Evolutionary conservation across 2,329 filamentous ascomycete species (phyloP).

Genomic region (Ciborinia camelliae): DNA sequence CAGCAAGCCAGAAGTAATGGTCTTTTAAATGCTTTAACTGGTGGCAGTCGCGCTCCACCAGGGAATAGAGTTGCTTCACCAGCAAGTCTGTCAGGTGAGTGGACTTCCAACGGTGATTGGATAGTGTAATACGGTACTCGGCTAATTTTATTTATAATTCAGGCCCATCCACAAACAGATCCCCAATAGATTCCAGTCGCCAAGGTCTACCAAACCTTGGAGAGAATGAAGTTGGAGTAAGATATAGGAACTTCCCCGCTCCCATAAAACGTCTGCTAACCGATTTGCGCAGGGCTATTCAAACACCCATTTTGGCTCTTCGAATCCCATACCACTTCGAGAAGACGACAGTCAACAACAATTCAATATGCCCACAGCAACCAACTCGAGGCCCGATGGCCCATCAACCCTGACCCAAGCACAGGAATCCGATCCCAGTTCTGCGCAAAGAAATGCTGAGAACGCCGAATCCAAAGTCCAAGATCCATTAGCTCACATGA

Average conservation of each 20-base stretch:
- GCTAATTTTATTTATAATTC: constrained; percentile 15
- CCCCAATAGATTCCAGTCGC: constrained; percentile 30
- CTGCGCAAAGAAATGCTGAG: constrained; percentile 30
- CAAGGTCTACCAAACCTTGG: constrained; percentile 25
- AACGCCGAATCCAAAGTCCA: constrained; percentile 42
- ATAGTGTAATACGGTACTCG: neutral
- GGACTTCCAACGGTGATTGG: neutral
- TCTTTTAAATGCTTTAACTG: constrained; percentile 61
- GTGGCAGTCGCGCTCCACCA: constrained; percentile 51
- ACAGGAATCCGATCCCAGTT: constrained; percentile 26
- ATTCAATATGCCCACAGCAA: constrained; percentile 24
- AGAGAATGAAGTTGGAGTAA: constrained; percentile 32
- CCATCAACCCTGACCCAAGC: constrained; percentile 22
- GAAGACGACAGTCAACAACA: constrained; percentile 29
- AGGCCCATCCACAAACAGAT: constrained; percentile 33
- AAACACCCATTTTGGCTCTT: constrained; percentile 29
- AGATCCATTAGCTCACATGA: constrained; percentile 60
- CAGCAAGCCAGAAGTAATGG: constrained; percentile 55
- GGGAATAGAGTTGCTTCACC: constrained; percentile 34
- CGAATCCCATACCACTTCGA: constrained; percentile 23
- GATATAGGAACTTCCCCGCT: constrained; percentile 15
- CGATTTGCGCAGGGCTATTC: constrained; percentile 27
- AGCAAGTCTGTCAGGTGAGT: constrained; percentile 32
- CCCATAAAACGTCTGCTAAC: constrained; percentile 6
- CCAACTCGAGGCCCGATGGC: constrained; percentile 27